phyloP scores from a whole-genome alignment of 2,329 filamentous ascomycete genomes.

The Truncatella angustata region DNA sequence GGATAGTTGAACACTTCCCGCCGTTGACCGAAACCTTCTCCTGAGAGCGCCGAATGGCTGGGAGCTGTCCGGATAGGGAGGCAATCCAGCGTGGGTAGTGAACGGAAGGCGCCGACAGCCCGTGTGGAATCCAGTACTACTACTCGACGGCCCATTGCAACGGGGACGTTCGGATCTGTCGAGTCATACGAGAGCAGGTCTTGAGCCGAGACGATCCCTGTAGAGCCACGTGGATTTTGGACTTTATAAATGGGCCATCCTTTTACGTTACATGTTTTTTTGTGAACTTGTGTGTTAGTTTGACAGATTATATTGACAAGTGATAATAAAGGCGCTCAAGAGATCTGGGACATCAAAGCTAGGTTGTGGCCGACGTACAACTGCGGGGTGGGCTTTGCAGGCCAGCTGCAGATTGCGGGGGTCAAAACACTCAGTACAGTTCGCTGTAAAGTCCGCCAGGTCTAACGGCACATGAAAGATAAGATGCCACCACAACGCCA shows the following conservation, averaged over 20 bases:
- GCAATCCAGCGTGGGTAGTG: neutral
- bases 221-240: neutral
- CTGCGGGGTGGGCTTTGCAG: slow-evolving; percentile 1
- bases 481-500: neutral
- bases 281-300: no score
- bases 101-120: slow-evolving; percentile 8
- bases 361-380: neutral
- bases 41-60: slow-evolving; percentile 11
- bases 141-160: neutral
- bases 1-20: slow-evolving; percentile 8
- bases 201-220: neutral
- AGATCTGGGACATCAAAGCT: neutral
- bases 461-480: neutral
- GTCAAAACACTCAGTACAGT: neutral
- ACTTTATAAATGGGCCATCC: neutral
- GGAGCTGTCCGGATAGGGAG: slow-evolving; percentile 1
- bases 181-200: slow-evolving; percentile 4
- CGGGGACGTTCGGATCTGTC: neutral
- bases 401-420: neutral
- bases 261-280: neutral
- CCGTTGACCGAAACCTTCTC: slow-evolving; percentile 19
- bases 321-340: no score
- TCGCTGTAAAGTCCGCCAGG: no score
- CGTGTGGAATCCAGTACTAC: neutral
- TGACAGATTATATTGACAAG: no score